Conservation (phyloP, 352 stramenopile species). For the Phytophthora ohioensis region DNA sequence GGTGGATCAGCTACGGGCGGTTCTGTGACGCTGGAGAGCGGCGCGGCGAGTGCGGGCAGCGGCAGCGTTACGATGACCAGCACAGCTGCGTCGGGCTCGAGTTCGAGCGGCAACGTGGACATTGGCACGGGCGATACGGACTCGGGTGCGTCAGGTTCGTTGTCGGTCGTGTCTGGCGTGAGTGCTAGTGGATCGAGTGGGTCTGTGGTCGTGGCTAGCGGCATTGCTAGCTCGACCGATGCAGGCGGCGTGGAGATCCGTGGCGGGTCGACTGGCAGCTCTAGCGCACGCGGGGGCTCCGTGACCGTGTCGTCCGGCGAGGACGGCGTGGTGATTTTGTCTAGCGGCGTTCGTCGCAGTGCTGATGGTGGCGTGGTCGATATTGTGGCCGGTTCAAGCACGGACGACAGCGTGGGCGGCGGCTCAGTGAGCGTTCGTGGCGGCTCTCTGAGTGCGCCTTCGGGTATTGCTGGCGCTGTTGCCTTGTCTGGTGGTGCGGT, state of each 20-base stretch:
- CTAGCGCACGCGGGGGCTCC: constrained; percentile 13
- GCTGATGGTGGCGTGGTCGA: constrained; percentile 17
- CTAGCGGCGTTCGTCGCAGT: constrained; percentile 22
- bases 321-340: constrained; percentile 12
- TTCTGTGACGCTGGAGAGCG: constrained; percentile 20
- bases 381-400: constrained; percentile 26
- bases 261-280: constrained; percentile 5
- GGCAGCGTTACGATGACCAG: constrained; percentile 3
- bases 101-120: constrained; percentile 5
- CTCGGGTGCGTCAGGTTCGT: background rate
- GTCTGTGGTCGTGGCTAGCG: constrained; percentile 19
- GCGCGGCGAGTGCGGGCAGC: constrained; percentile 11
- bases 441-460: constrained; percentile 20
- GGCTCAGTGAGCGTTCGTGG: constrained; percentile 21
- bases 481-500: constrained; percentile 27
- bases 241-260: constrained; percentile 15
- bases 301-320: constrained; percentile 15
- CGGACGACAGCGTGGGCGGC: constrained; percentile 19
- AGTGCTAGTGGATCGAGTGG: constrained; percentile 11
- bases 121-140: background rate
- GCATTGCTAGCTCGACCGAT: constrained; percentile 13
- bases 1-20: background rate
- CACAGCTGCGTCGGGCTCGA: constrained; percentile 1
- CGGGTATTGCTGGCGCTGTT: constrained; percentile 20
- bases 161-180: constrained; percentile 4